A percentile compares a stretch with the other conserved stretches of the same genome.
phyloP scores from a whole-genome alignment of 192 early-diverging fungal species.

The Coemansia sp. region DNA sequence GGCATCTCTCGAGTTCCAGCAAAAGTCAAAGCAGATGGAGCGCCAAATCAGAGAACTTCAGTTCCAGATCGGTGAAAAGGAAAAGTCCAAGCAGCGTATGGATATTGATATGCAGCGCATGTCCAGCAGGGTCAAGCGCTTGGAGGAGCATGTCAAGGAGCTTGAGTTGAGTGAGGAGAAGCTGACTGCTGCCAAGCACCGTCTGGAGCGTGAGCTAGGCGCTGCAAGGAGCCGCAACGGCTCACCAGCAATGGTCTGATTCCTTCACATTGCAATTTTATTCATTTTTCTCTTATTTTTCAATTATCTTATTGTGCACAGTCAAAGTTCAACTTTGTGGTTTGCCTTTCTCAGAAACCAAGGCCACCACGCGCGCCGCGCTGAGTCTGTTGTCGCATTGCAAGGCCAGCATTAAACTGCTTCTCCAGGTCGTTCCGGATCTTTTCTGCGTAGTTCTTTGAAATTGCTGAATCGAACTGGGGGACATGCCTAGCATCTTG shows the following conservation, averaged over 20 bases:
- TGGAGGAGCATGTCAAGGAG: conserved; percentile 47
- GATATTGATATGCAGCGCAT: conserved; percentile 70
- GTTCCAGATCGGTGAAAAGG: conserved; percentile 79
- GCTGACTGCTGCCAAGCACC: conserved; percentile 43
- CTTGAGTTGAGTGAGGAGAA: conserved; percentile 45
- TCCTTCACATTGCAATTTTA: background rate
- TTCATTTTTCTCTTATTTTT: conserved; percentile 10
- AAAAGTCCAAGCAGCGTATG: conserved; percentile 75
- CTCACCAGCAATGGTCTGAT: conserved; percentile 27
- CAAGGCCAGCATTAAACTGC: conserved; percentile 39
- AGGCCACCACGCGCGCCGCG: conserved; percentile 42
- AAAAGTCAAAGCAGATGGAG: conserved; percentile 58
- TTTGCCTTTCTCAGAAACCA: conserved; percentile 23
- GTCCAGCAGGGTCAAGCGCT: conserved; percentile 53
- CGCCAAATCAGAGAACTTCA: conserved; percentile 82
- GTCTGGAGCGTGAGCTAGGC: conserved; percentile 52
- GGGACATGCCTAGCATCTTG: conserved; percentile 11
- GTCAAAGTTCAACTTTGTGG: background rate
- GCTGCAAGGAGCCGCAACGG: conserved; percentile 46
- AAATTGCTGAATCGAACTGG: conserved; percentile 48
- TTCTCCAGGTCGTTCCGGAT: conserved; percentile 49
- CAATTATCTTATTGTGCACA: background rate
- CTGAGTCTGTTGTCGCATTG: conserved; percentile 29
- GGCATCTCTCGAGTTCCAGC: conserved; percentile 48
- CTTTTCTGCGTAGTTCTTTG: conserved; percentile 28